These are phyloP conservation scores for Nicotiana obtusifolia DNA, from an alignment of 257 asterid genomes.

Conservation along the genomic window DNA sequence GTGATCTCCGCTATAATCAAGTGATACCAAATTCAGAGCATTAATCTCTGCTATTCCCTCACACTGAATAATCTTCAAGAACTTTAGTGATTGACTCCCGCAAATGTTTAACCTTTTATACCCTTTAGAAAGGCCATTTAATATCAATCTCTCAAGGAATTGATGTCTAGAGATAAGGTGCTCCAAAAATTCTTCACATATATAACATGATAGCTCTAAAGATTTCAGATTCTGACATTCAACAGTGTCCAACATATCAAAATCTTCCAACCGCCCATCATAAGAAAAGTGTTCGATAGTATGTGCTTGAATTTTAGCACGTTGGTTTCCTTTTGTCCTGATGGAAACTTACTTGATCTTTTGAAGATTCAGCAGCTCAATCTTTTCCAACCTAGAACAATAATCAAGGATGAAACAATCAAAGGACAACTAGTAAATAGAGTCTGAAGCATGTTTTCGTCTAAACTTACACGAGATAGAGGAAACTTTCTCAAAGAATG, in stretches of 20 bases:
- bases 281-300: not conserved
- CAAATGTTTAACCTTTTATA: not conserved
- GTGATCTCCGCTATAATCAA: too few species aligned
- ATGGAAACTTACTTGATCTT: not conserved
- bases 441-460: not conserved
- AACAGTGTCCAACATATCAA: not conserved
- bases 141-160: not conserved
- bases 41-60: not conserved
- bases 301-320: not conserved
- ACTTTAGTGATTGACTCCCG: not conserved
- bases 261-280: not conserved
- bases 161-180: not conserved
- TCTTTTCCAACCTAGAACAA: not conserved
- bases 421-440: not conserved
- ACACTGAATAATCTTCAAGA: not conserved
- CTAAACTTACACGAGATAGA: not conserved
- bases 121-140: accelerated
- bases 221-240: not conserved
- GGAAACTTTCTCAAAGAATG: not conserved
- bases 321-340: accelerated
- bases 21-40: too few species aligned
- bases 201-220: not conserved
- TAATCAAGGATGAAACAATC: not conserved
- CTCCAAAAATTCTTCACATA: not conserved
- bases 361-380: not conserved